Percentiles rank a stretch among this genome's conserved stretches.
These are phyloP conservation scores for Xanthoceras sorbifolium DNA, from an alignment of 345 rosid genomes.

Conservation along the genomic window DNA sequence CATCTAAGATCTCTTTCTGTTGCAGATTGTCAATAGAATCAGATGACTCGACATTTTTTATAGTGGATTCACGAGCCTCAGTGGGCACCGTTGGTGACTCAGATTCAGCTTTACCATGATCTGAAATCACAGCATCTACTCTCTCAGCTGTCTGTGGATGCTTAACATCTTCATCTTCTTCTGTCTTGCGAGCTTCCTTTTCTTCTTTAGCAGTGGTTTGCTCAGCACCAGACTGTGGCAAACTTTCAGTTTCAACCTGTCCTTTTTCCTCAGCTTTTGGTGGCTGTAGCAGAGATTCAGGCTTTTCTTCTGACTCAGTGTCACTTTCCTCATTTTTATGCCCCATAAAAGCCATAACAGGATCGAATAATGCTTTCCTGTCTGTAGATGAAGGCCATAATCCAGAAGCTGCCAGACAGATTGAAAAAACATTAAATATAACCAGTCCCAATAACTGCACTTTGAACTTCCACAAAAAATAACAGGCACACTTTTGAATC, in stretches of 20 bases:
- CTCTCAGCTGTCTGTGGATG: constrained; percentile 33
- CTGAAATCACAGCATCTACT: constrained; percentile 37
- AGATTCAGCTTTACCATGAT: constrained; percentile 43
- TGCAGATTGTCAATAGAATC: constrained; percentile 37
- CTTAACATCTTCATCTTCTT: constrained; percentile 40
- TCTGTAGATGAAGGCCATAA: constrained; percentile 43
- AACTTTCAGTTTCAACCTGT: constrained; percentile 40
- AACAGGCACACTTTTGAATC: neutral
- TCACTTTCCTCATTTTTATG: constrained; percentile 54
- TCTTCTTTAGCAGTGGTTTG: constrained; percentile 40
- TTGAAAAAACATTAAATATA: neutral
- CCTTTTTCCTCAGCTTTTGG: constrained; percentile 40
- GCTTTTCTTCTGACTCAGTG: constrained; percentile 37
- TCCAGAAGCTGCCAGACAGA: constrained; percentile 50
- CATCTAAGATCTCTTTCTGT: constrained; percentile 40
- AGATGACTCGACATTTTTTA: constrained; percentile 33
- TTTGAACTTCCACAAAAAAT: neutral
- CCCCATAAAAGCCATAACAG: constrained; percentile 83
- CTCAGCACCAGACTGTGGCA: constrained; percentile 19
- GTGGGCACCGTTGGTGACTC: constrained; percentile 31
- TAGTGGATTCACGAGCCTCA: constrained; percentile 41
- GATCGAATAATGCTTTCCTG: neutral
- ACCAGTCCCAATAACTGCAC: constrained; percentile 10
- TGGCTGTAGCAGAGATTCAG: constrained; percentile 38
- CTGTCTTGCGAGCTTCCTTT: constrained; percentile 31